phyloP scores from a whole-genome alignment of 2,329 filamentous ascomycete species.

The Colletotrichum sp. region DNA sequence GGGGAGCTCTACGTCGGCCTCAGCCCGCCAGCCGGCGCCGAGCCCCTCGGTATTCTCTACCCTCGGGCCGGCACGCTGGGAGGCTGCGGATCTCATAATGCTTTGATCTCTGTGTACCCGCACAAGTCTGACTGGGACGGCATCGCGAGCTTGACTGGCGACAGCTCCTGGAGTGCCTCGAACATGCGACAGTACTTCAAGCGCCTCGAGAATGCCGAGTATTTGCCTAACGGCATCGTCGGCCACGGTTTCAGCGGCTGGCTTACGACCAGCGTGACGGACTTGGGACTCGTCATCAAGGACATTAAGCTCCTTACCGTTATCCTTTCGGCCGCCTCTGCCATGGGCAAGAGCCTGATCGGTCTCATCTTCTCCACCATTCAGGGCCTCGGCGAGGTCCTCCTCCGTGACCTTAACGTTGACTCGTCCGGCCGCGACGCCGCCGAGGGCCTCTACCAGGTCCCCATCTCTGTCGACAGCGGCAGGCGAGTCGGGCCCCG shows the following conservation, averaged over 20 bases:
- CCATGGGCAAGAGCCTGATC: conserved; percentile 30
- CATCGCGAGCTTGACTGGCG: conserved; percentile 63
- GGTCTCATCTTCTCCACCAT: conserved; percentile 27
- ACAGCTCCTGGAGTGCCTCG: conserved; percentile 58
- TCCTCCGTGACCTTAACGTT: conserved; percentile 33
- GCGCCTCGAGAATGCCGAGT: conserved; percentile 60
- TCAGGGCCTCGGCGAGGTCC: conserved; percentile 28
- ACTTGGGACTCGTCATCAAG: conserved; percentile 27
- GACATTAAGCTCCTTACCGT: conserved; percentile 32
- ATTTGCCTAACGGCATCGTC: conserved; percentile 46
- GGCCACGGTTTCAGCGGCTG: conserved; percentile 63
- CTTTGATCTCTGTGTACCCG: conserved; percentile 63
- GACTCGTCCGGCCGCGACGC: conserved; percentile 25
- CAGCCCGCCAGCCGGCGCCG: conserved; percentile 42
- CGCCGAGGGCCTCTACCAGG: conserved; percentile 47
- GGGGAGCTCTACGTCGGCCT: conserved; percentile 41
- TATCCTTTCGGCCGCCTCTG: conserved; percentile 32
- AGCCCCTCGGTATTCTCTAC: conserved; percentile 49
- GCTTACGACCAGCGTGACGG: conserved; percentile 37
- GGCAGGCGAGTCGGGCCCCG: conserved; percentile 51
- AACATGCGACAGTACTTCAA: conserved; percentile 67
- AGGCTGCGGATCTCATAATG: conserved; percentile 64
- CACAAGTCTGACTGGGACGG: conserved; percentile 64
- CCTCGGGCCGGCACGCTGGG: conserved; percentile 52
- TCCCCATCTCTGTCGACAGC: conserved; percentile 51